These are phyloP conservation scores for Penicillium nucicola DNA, from an alignment of 495 filamentous ascomycete species.

Conservation along the genomic window DNA sequence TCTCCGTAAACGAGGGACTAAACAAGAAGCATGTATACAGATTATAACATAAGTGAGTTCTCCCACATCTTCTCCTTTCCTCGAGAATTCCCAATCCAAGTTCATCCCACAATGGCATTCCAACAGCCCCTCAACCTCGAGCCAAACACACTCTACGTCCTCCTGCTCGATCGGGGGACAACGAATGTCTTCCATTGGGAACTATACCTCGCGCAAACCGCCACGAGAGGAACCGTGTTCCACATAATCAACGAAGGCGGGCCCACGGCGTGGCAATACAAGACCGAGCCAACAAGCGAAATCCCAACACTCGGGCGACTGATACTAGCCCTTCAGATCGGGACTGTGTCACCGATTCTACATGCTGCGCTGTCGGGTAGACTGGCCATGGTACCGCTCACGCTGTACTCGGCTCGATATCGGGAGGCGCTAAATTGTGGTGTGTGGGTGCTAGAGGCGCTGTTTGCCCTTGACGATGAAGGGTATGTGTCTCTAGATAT, in stretches of 20 bases:
- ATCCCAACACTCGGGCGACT: constrained; percentile 1
- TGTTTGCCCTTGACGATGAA: constrained; percentile 25
- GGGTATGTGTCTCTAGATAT: constrained; percentile 17
- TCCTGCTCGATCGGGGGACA: constrained; percentile 18
- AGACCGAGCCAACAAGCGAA: constrained; percentile 4
- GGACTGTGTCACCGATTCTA: constrained; percentile 14
- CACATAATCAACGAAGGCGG: constrained; percentile 14
- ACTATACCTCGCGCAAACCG: constrained; percentile 19
- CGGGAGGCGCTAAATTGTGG: constrained; percentile 17
- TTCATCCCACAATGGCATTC: not conserved
- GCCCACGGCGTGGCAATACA: constrained; percentile 14
- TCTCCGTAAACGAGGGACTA: no score
- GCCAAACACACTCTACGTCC: constrained; percentile 13
- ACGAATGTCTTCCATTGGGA: constrained; percentile 22
- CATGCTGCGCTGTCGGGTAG: constrained; percentile 16
- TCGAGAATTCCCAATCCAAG: no score
- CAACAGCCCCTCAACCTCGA: constrained; percentile 3
- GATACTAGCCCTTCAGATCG: constrained; percentile 19
- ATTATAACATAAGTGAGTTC: no score
- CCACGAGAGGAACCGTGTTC: constrained; percentile 8
- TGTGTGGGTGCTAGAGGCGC: constrained; percentile 26
- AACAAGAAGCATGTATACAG: no score
- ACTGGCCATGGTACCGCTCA: constrained; percentile 14
- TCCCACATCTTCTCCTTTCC: no score
- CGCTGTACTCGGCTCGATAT: constrained; percentile 17